phyloP scores from a whole-genome alignment of 192 early-diverging fungal genomes.

The Mortierella hygrophila region DNA sequence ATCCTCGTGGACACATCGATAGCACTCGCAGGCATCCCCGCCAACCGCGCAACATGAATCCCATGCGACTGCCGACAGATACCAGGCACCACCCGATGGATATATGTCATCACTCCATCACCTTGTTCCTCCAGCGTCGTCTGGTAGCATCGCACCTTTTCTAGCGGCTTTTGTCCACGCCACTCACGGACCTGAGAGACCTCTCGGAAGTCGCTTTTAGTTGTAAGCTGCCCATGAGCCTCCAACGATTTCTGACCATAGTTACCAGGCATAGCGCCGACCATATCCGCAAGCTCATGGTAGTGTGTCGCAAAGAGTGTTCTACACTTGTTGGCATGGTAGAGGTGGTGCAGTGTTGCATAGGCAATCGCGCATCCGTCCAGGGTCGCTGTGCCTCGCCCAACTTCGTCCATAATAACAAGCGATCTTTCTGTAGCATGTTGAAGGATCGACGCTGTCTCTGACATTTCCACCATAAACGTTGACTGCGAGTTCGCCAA shows the following conservation, averaged over 20 bases:
- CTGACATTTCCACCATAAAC: slow-evolving; percentile 69
- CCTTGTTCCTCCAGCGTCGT: slow-evolving; percentile 56
- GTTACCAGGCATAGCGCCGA: slow-evolving; percentile 19
- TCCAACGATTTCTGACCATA: background rate
- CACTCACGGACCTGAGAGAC: background rate
- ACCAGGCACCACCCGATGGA: slow-evolving; percentile 75
- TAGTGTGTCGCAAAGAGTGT: slow-evolving; percentile 86
- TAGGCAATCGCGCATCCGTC: slow-evolving; percentile 83
- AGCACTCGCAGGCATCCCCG: slow-evolving; percentile 71
- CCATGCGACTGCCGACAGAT: slow-evolving; percentile 78
- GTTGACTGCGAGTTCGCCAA: slow-evolving; percentile 64
- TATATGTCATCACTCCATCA: slow-evolving; percentile 64
- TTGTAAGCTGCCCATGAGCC: no score
- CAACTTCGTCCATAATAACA: slow-evolving; percentile 68
- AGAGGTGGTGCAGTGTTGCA: slow-evolving; percentile 72
- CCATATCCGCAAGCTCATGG: slow-evolving; percentile 75
- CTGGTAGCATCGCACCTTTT: slow-evolving; percentile 42
- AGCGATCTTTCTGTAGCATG: slow-evolving; percentile 60
- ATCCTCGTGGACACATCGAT: slow-evolving; percentile 34
- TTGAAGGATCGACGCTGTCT: slow-evolving; percentile 60
- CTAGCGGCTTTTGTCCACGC: slow-evolving; percentile 23
- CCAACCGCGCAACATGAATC: slow-evolving; percentile 77
- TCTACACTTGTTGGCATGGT: slow-evolving; percentile 68
- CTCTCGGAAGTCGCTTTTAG: background rate
- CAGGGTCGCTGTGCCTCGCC: slow-evolving; percentile 67